phyloP scores from a whole-genome alignment of 179 eudicot species.

The Gypsophila paniculata region DNA sequence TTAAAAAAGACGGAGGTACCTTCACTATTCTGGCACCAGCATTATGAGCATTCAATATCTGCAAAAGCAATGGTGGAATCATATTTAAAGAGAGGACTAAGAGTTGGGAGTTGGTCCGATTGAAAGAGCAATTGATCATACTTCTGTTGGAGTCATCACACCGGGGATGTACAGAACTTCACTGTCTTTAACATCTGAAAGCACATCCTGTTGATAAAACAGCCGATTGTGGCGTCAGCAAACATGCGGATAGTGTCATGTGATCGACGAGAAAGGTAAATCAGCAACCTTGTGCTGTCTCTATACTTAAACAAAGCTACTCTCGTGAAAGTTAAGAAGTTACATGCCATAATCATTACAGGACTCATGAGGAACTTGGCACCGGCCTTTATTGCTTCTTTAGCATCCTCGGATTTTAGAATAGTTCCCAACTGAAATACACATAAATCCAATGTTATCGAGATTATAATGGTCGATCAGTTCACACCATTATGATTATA shows the following conservation, averaged over 20 bases:
- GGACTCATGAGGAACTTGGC: constrained; percentile 94
- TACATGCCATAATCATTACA: constrained; percentile 59
- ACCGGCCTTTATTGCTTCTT: constrained; percentile 53
- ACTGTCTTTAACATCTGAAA: constrained; percentile 35
- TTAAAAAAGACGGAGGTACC: constrained; percentile 36
- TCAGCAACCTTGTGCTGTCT: not conserved
- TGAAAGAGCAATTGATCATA: constrained; percentile 19
- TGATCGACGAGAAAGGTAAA: not conserved
- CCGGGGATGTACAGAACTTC: constrained; percentile 82
- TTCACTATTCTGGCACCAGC: constrained; percentile 78
- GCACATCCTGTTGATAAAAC: constrained; percentile 42
- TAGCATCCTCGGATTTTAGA: constrained; percentile 61
- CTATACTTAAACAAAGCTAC: not conserved
- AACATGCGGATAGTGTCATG: not conserved
- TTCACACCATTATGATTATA: no score
- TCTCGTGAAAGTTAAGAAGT: not conserved
- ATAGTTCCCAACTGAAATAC: constrained; percentile 72
- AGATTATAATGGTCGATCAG: not conserved
- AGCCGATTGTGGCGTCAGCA: not conserved
- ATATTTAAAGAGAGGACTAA: not conserved
- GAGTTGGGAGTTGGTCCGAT: not conserved
- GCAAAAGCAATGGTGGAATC: constrained; percentile 15
- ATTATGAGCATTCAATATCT: constrained; percentile 62
- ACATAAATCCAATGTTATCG: constrained; percentile 10
- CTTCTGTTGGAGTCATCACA: constrained; percentile 93